Evolutionary conservation across 2,329 filamentous ascomycete species (phyloP).

Genomic region (Fusarium pininemorale): DNA sequence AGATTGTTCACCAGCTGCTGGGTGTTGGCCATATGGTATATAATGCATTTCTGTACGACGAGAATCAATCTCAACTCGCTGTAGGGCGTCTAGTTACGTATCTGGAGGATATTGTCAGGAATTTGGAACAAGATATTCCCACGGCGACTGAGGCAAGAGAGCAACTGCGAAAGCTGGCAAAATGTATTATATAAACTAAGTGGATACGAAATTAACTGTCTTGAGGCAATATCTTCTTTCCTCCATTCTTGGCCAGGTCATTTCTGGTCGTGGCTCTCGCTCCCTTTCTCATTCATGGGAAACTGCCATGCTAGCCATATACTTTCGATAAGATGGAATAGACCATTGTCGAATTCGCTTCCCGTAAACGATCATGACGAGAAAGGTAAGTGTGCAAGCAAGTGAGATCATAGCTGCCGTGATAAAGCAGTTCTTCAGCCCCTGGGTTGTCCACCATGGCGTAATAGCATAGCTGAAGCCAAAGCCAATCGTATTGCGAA

Average conservation of each 20-base stretch:
- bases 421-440: not conserved
- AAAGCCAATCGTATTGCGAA: not conserved
- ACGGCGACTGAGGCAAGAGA: not conserved
- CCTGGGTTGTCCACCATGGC: slow-evolving; percentile 1
- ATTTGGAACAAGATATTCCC: not conserved
- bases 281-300: not conserved
- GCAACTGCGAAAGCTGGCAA: not conserved
- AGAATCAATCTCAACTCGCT: not conserved
- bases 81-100: not conserved
- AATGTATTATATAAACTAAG: not conserved
- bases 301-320: not conserved
- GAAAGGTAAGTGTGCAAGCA: not conserved
- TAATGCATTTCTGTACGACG: not conserved
- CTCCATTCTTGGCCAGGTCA: accelerated
- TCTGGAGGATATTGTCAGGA: not conserved
- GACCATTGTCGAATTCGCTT: not conserved
- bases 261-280: not conserved
- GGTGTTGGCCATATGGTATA: not conserved
- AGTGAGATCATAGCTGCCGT: not conserved
- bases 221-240: too few species aligned
- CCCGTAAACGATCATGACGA: not conserved
- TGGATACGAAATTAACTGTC: not conserved
- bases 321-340: not conserved
- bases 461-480: not conserved
- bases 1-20: not conserved